A percentile compares a stretch with the other conserved stretches of the same genome.
Conservation (phyloP, 169 alveolate species). For the Perkinsus olseni region DNA sequence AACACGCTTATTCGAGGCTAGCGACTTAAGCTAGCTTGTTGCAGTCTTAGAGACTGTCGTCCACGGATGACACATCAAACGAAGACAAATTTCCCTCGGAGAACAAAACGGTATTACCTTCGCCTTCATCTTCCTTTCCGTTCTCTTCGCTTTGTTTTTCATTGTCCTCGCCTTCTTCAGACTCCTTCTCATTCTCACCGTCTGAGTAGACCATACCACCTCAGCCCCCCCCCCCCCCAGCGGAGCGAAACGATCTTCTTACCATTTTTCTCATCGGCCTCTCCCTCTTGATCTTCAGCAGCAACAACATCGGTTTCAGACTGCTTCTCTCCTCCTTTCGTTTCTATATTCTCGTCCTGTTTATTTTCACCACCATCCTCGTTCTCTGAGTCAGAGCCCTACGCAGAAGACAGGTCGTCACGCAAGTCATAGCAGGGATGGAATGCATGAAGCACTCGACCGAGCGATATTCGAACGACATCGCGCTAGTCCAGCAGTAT, state of each 20-base stretch:
- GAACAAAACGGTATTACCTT: background rate
- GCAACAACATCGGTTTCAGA: background rate
- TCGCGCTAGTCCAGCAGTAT: background rate
- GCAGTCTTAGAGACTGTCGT: too few relatives aligned
- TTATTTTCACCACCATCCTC: background rate
- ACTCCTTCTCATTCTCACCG: background rate
- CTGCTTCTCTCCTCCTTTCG: background rate
- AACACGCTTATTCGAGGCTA: too few relatives aligned
- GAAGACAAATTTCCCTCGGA: too few relatives aligned
- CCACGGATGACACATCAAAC: too few relatives aligned
- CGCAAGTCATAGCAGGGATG: too few relatives aligned
- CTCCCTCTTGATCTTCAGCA: background rate
- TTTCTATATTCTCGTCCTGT: background rate
- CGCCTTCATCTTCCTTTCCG: background rate
- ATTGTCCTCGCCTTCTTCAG: background rate
- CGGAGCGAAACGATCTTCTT: background rate
- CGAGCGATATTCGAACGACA: too few relatives aligned
- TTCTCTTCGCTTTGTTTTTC: background rate
- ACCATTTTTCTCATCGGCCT: background rate
- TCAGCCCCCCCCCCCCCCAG: too few relatives aligned
- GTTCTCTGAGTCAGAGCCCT: background rate
- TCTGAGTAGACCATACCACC: background rate
- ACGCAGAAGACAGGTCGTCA: too few relatives aligned
- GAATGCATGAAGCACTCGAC: too few relatives aligned
- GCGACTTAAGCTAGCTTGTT: too few relatives aligned